Evolutionary conservation across 2,329 filamentous ascomycete genomes (phyloP), one percentile per base, ranked within the genome.

Genomic region (Cordyceps tenuipes): DNA sequence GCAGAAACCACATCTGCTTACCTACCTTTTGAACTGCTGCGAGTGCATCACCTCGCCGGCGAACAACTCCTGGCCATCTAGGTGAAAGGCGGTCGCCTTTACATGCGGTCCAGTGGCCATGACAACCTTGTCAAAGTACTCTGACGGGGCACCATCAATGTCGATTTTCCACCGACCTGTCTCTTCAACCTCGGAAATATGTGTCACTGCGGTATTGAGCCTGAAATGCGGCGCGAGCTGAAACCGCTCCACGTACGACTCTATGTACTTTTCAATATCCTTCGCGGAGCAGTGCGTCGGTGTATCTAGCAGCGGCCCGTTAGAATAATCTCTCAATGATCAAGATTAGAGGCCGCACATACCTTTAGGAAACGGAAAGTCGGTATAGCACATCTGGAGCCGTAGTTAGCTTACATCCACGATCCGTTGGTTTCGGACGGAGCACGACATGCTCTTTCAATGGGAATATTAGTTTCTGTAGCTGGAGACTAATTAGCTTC

Each of bases 21-120:
- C 64, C 26, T 62, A 71, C 72, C 61, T 65, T 41, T 73, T 71
- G 59, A 71, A 75, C 1, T 63, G 65, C 10, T 72, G 71, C 0
- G 72, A 71, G 60, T 80, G 78, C 2, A 78, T 67, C 3, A 76
- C 63, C 1, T 68, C 63, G 6, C 76, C 76, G 23, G 70, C 52
- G 43, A 77, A 79, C n/a, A 68, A 63, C 0, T 74, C 72, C 12
- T 70, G 57, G 0, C 71, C 75, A 31, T 70, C 66, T 4, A 77
- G 64, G 5, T 64, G 54, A 2, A 76, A 76, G 56, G 73, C 66
- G 7, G 68, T 66, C 1, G 75, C 70, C 48, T 57, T 67, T 54
- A 43, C 71, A 65, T 64, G 76, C 68, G 61, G 74, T 63, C 59
- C 73, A 60, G 63, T 72, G 51, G 66, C 71, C 12, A 77, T 62